phyloP scores from a whole-genome alignment of 2,329 filamentous ascomycete species.

The Monosporascus ibericus region DNA sequence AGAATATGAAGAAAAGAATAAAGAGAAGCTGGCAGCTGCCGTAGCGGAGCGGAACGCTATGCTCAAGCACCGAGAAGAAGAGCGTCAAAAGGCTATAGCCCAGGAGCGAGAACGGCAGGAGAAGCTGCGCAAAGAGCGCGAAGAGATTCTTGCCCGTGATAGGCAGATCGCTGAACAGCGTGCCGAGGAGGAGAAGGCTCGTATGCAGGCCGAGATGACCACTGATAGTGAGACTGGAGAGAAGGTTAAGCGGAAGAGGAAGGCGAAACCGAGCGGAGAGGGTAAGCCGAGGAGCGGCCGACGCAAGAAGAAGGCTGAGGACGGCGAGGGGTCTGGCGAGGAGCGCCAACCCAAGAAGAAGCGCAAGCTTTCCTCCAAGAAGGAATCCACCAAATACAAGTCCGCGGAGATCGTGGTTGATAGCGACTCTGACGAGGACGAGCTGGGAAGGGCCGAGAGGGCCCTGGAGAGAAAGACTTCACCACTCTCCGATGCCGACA shows the following conservation, averaged over 20 bases:
- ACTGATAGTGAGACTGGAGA: slow-evolving; percentile 79
- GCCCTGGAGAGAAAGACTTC: slow-evolving; percentile 28
- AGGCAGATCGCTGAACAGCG: slow-evolving; percentile 65
- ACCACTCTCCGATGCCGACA: slow-evolving; percentile 22
- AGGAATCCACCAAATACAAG: slow-evolving; percentile 68
- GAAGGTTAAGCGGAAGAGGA: slow-evolving; percentile 72
- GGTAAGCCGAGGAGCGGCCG: slow-evolving; percentile 35
- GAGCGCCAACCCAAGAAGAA: slow-evolving; percentile 57
- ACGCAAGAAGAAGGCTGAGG: slow-evolving; percentile 56
- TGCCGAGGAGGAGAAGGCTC: slow-evolving; percentile 61
- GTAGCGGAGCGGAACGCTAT: slow-evolving; percentile 76
- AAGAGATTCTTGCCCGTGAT: slow-evolving; percentile 71
- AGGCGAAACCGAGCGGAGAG: slow-evolving; percentile 34
- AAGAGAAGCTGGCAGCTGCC: slow-evolving; percentile 77
- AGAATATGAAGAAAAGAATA: slow-evolving; percentile 91
- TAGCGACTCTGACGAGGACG: slow-evolving; percentile 55
- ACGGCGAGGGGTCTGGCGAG: slow-evolving; percentile 41
- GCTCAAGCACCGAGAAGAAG: slow-evolving; percentile 70
- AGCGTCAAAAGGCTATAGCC: slow-evolving; percentile 60
- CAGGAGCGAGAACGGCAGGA: slow-evolving; percentile 68
- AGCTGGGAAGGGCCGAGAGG: slow-evolving; percentile 40
- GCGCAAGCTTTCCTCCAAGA: slow-evolving; percentile 44
- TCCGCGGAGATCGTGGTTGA: slow-evolving; percentile 78
- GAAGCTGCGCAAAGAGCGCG: slow-evolving; percentile 80
- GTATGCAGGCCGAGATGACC: slow-evolving; percentile 72